Base-by-base conservation (phyloP, 176 grass and related monocot genomes). In the Chrysopogon serrulatus region DNA sequence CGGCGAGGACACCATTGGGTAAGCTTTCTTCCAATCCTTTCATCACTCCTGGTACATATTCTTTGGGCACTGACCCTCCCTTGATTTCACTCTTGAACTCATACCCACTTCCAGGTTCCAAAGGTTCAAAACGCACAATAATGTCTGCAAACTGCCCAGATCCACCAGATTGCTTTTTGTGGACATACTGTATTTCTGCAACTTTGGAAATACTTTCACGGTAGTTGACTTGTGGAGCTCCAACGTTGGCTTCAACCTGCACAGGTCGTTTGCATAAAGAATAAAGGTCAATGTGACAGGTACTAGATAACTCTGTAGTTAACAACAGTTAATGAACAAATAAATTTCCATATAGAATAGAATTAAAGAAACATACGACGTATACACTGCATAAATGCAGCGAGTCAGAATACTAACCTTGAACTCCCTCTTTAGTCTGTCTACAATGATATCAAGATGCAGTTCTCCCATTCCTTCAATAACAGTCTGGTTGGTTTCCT, bases 381-480 rank as follows among this genome's bases (percentile, higher is more conserved):
- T 3, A 56, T 51, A 49, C 28, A 59, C 33, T 59, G 19, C 30
- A 79, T 51, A 37, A 59, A 64, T 78, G 60, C 24, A 82, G 65
- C 11, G 82, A 72, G 42, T 59, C 10, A 83, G 74, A 82, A 30
- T 83, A 74, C 87, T 74, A 71, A 98, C 96, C 96, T 79, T 98
- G 83, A 94, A 98, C 51, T 98, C 96, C 75, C 96, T 88, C 85
- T 94, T 95, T 70, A 98, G 69, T 68, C 96, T 91, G 80, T 98
- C 89, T 24, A 99, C 93, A 43, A 98, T 98, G 77, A 98, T 98
- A 72, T 98, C 96, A 65, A 98, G 96, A 88, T 98, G 96, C 19
- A 98, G 87, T 77, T 98, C 96, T 56, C 96, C 96, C 96, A 98
- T 98, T 80, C 96, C 96, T 92, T 98, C 96, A 83, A 98, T 98